Conservation (phyloP, 352 stramenopile genomes). For the Globisporangium perplexum region DNA sequence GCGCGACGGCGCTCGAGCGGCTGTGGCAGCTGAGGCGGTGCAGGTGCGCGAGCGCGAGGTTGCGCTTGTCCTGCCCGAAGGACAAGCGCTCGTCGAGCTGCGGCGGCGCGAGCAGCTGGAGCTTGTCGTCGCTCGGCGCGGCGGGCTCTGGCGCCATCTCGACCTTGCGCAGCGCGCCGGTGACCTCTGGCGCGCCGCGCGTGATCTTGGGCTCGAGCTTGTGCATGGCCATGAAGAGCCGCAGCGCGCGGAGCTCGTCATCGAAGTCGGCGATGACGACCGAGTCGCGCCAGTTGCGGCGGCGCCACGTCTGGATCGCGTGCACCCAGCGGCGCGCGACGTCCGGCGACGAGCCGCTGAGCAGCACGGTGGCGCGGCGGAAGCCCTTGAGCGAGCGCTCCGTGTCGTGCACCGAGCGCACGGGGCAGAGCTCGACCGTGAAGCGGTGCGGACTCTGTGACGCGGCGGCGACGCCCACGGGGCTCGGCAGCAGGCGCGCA, state of each 20-base stretch:
- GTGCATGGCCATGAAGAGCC: constrained; percentile 65
- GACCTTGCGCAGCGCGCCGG: constrained; percentile 45
- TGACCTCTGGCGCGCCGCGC: constrained; percentile 30
- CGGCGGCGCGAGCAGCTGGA: constrained; percentile 1
- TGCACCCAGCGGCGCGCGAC: constrained; percentile 55
- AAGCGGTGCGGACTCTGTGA: constrained; percentile 53
- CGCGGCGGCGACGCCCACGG: constrained; percentile 3
- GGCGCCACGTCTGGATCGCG: constrained; percentile 68
- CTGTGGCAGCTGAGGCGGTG: constrained; percentile 10
- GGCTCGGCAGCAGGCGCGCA: constrained; percentile 32
- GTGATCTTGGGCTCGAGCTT: constrained; percentile 57
- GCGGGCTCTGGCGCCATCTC: constrained; percentile 28
- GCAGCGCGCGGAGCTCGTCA: constrained; percentile 59
- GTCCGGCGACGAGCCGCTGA: constrained; percentile 48
- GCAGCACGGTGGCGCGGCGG: constrained; percentile 39
- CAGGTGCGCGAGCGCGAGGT: constrained; percentile 10
- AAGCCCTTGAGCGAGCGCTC: constrained; percentile 66
- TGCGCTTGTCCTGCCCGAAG: constrained; percentile 7
- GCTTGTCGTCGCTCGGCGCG: constrained; percentile 7
- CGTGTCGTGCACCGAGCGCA: constrained; percentile 71
- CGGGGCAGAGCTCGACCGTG: constrained; percentile 59
- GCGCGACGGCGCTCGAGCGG: constrained; percentile 11
- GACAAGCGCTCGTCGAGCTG: constrained; percentile 13
- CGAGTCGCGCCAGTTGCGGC: constrained; percentile 72
- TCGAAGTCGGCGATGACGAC: constrained; percentile 51